Conservation (phyloP, 805 yeast species). For the Candida glaebosa region DNA sequence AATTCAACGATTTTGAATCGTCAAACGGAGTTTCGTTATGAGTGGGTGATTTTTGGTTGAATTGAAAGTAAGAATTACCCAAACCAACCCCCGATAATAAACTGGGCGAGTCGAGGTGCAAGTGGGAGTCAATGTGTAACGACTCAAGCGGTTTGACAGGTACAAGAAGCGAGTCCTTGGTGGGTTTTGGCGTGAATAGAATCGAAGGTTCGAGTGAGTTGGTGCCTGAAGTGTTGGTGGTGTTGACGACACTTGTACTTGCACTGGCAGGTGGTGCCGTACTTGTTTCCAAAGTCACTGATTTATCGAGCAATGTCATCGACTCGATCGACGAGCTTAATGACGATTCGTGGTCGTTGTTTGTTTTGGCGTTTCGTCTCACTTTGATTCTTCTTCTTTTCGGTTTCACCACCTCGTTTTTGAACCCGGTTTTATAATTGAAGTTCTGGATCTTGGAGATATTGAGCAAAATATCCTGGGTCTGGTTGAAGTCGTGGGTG, state of each 20-base stretch:
- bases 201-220: background rate
- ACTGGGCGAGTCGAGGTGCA: slow-evolving; percentile 9
- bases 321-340: background rate
- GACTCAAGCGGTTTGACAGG: background rate
- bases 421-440: slow-evolving; percentile 21
- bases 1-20: slow-evolving; percentile 9
- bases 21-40: slow-evolving; percentile 7
- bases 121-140: background rate
- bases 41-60: slow-evolving; percentile 27
- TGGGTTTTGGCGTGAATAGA: slow-evolving; percentile 1
- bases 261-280: background rate
- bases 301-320: background rate
- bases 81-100: slow-evolving; percentile 35
- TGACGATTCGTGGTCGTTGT: background rate
- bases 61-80: slow-evolving; percentile 35
- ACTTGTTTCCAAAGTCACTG: too few species aligned
- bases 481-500: slow-evolving; percentile 23
- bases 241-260: background rate
- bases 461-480: slow-evolving; percentile 35
- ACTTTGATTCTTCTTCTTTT: slow-evolving; percentile 42
- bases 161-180: background rate
- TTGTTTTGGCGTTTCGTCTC: slow-evolving; percentile 8
- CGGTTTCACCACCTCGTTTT: slow-evolving; percentile 26
- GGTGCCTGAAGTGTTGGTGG: slow-evolving; percentile 4
- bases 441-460: slow-evolving; percentile 47